phyloP scores from a whole-genome alignment of 73 alveolate genomes.

The Paramecium octaurelia region DNA sequence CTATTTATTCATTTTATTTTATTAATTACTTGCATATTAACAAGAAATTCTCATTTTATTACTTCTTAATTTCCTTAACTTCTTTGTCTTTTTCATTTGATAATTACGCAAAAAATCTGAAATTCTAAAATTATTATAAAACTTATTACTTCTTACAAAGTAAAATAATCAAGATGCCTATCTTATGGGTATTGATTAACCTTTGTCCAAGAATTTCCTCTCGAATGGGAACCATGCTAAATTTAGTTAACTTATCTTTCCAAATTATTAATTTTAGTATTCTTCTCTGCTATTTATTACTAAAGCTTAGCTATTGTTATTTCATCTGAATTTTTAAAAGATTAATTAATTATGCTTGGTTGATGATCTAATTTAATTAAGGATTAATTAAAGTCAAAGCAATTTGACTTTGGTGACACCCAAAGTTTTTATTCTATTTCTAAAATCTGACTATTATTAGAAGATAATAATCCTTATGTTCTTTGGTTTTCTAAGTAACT shows the following conservation, averaged over 20 bases:
- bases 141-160: not conserved
- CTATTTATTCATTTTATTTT: not conserved
- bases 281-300: not conserved
- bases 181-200: not conserved
- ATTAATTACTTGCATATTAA: not conserved
- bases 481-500: not conserved
- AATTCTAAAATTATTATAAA: not conserved
- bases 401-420: not conserved
- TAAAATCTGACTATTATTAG: not conserved
- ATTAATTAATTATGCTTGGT: not conserved
- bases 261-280: not conserved
- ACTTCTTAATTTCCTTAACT: not conserved
- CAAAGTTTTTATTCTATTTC: not conserved
- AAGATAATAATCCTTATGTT: not conserved
- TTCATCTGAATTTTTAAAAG: not conserved
- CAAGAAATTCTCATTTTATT: not conserved
- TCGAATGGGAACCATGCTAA: not conserved
- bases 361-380: not conserved
- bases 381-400: not conserved
- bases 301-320: not conserved
- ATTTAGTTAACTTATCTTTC: not conserved
- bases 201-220: not conserved
- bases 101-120: not conserved
- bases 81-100: not conserved
- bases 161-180: not conserved